Evolutionary conservation across 345 rosid genomes (phyloP), one percentile per base, ranked within the genome.

Genomic region (Gossypium ekmanianum): DNA sequence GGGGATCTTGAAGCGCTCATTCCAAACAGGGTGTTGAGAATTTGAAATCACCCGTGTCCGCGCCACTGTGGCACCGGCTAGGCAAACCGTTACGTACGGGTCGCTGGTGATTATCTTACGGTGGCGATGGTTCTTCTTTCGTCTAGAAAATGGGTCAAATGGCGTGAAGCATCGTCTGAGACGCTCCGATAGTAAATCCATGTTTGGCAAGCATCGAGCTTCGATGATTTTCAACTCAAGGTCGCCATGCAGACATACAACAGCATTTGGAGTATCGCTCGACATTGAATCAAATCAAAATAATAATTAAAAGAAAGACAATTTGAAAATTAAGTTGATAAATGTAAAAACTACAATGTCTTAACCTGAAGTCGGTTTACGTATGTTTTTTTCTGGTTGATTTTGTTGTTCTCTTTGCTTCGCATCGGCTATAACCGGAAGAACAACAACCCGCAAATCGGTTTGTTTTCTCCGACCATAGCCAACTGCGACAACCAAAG

Each of bases 41-140:
- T 56, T 56, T 18, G 61, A 56, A 56, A 56, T 18, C 13, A 56
- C 61, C 26, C 61, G 61, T 24, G 61, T 56, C 12, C 61, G 61
- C 7, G 61, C 61, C 26, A 56, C 94, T 44, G 86, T 91, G 11
- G 91, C 95, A 5, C 89, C 92, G 1, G 88, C 88, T 9, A 91
- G 72, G 71, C 91, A 87, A 59, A 90, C 95, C 6, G 91, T 90
- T 18, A 91, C 97, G 80, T 94, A 94, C 2, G 61, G 61, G 26
- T 56, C 61, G 61, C 26, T 56, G 61, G 61, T 56, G 61, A 56
- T 56, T n/a, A 56, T 56, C 61, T 56, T 56, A 18, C 61, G 61
- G 61, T 20, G 22, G 27, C 61, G 61, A 18, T 18, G 61, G 18
- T 56, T 56, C 61, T 56, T 56, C 61, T 56, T 56, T 20, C 10